Evolutionary conservation across 2,329 filamentous ascomycete species (phyloP), one percentile per base, ranked within the genome.

Genomic region (Fusarium sp.): DNA sequence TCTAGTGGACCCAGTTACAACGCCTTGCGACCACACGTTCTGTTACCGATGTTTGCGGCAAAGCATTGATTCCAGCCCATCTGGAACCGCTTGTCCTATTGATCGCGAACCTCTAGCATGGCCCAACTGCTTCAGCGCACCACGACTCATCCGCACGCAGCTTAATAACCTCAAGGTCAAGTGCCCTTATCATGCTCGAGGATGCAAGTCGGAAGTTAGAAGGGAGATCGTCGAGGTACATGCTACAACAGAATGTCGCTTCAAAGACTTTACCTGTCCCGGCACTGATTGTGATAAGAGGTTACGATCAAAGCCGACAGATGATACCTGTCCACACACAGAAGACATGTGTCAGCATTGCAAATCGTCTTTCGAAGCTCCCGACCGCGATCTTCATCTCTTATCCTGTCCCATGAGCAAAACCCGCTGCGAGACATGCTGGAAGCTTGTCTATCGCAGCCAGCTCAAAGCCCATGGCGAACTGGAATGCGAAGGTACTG

Each of bases 1-100:
- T 5, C 83, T 91, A 43, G 80, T 90, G 49, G 82, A 86, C 16
- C 88, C 89, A 1, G 82, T 89, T 49, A 89, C 88, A 43, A 90
- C 88, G 1, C 80, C 81, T 10, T 91, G 89, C 77, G 86, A 89
- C 61, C 89, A 91, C 75, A 89, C 88, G 14, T 91, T 91, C 75
- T 91, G 89, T 73, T 84, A 84, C 53, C 81, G 81, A 7, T 91
- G 89, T 73, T 80, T 90, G 52, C 79, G 80, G 28, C 75, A 80
- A 31, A 80, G 80, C 70, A 80, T 81, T 48, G 74, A 79, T 13
- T 80, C 79, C 4, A 81, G 80, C 44, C 80, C 80, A 9, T 79
- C 80, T 2, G 79, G 80, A 7, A 77, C 78, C 3, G 77, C 81
- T 34, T 90, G 88, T 62, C 88, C 88, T 4, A 84, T 90, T 58